Percentiles rank a stretch among this genome's conserved stretches.
phyloP scores from a whole-genome alignment of 257 asterid species.

The Salvia rosmarinus region DNA sequence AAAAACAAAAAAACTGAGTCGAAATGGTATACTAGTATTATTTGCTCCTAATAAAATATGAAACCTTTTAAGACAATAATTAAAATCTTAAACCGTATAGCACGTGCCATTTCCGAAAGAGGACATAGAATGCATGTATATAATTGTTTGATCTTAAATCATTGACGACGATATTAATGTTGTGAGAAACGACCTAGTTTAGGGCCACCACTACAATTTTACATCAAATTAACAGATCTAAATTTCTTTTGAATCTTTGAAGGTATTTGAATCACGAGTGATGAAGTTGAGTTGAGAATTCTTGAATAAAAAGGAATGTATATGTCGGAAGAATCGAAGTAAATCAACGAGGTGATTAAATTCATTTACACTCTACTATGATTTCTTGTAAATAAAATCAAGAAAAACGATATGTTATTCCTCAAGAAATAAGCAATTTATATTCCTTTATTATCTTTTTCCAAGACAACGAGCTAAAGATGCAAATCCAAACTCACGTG shows the following conservation, averaged over 20 bases:
- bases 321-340: neutral
- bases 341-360: neutral
- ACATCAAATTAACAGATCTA: neutral
- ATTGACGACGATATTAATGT: neutral
- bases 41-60: slow-evolving; percentile 7
- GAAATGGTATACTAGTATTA: neutral
- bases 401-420: slow-evolving; percentile 11
- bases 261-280: neutral
- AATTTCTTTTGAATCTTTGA: neutral
- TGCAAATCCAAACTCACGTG: slow-evolving; percentile 90
- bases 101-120: neutral
- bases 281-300: neutral
- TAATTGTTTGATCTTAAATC: neutral
- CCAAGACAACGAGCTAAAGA: slow-evolving; percentile 44
- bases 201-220: neutral
- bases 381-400: slow-evolving; percentile 12
- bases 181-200: neutral
- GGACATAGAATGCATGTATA: neutral
- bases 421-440: slow-evolving; percentile 14
- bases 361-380: slow-evolving; percentile 4
- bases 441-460: neutral
- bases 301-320: neutral
- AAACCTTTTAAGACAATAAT: neutral
- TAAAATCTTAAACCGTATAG: neutral
- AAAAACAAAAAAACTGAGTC: too few relatives aligned